phyloP scores from a whole-genome alignment of 805 yeast species.

The Saccharomycopsis schoenii region DNA sequence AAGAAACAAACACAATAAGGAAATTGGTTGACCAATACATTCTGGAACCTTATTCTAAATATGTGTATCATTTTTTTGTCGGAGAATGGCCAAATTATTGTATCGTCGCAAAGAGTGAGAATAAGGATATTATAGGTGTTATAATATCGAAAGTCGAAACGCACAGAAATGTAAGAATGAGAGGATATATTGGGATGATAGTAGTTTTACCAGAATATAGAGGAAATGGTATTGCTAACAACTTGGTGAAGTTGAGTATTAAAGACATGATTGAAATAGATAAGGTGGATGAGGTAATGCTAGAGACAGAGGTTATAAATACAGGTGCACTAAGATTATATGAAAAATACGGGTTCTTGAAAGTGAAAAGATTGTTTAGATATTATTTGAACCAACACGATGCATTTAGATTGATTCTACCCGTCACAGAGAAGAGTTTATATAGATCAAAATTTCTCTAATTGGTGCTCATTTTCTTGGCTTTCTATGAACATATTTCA shows the following conservation, averaged over 20 bases:
- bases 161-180: slow-evolving; percentile 58
- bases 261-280: slow-evolving; percentile 46
- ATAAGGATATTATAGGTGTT: slow-evolving; percentile 54
- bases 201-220: slow-evolving; percentile 68
- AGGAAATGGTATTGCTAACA: slow-evolving; percentile 75
- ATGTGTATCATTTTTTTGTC: slow-evolving; percentile 83
- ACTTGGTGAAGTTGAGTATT: slow-evolving; percentile 52
- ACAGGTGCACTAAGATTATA: slow-evolving; percentile 58
- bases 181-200: slow-evolving; percentile 96
- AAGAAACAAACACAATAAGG: slow-evolving; percentile 42
- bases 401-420: slow-evolving; percentile 80
- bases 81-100: slow-evolving; percentile 88
- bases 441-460: slow-evolving; percentile 41
- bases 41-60: slow-evolving; percentile 90
- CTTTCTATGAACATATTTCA: not conserved
- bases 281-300: slow-evolving; percentile 78
- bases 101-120: slow-evolving; percentile 41
- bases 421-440: slow-evolving; percentile 54
- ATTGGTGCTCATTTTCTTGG: slow-evolving; percentile 20
- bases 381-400: slow-evolving; percentile 91
- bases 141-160: slow-evolving; percentile 73
- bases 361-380: slow-evolving; percentile 67
- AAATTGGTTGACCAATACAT: slow-evolving; percentile 59
- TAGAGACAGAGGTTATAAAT: slow-evolving; percentile 87
- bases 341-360: slow-evolving; percentile 66